Base-by-base conservation (phyloP, 345 rosid species). In the Adansonia digitata region DNA sequence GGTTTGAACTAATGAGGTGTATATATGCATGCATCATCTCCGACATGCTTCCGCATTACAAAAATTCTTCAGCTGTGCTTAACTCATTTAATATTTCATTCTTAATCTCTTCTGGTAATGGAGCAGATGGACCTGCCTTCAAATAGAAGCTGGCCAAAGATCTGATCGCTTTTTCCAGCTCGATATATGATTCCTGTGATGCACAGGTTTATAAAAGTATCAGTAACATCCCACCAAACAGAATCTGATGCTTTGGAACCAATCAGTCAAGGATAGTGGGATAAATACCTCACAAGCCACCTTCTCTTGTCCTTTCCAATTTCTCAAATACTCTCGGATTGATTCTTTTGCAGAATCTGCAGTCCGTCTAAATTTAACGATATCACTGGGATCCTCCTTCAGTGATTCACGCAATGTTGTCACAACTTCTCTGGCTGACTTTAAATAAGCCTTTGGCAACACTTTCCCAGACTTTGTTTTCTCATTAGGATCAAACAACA, bases 271-370 rank as follows among this genome's bases (percentile, higher is more conserved):
- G 52, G 52, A 24, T 12, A 12, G 61, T 11, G 24, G 31, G 31
- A 46, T 17, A 14, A 31, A 13, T 78, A 92, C 97, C 86, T 92
- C 90, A 29, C 53, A 69, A 24, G 81, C 83, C 39, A 94, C 87
- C 12, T 56, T 69, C 61, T 80, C 74, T 63, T 87, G 91, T 24
- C 97, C 98, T 80, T 82, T 88, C 98, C 99, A 95, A 70, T 79
- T 88, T 55, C 90, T 80, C 82, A 95, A 77, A 75, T 91, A 92
- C 8, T 92, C 92, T 74, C 92, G 86, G 72, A 92, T 95, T 0
- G 97, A 92, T 78, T 88, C 97, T 79, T 92, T 92, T 5, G 98
- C 99, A 0, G 99, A 88, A 85, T 91, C 98, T 14, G 97, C 98
- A 35, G 83, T 91, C 74, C 97, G 79, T 59, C 97, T 86, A 64